Percentiles rank a stretch among this genome's conserved stretches.
These are phyloP conservation scores for Schrenkiella parvula DNA, from an alignment of 345 rosid species.

Conservation along the genomic window DNA sequence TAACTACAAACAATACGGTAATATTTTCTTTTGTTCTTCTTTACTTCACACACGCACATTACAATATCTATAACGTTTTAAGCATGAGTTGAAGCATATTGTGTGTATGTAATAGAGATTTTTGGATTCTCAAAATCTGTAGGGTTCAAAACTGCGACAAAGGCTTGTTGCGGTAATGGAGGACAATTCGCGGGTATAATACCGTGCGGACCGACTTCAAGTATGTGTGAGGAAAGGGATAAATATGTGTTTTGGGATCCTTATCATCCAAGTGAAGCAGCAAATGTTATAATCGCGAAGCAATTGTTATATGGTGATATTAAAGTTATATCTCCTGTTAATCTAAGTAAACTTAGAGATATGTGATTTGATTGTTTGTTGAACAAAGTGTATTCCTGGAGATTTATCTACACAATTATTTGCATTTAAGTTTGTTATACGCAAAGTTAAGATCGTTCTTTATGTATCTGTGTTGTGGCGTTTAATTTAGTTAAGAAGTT, in stretches of 20 bases:
- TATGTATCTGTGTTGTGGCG: background rate
- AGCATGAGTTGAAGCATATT: conserved; percentile 35
- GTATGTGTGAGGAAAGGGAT: conserved; percentile 33
- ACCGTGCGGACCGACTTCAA: conserved; percentile 39
- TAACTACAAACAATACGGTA: conserved; percentile 53
- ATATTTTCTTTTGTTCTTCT: background rate
- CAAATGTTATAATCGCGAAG: conserved; percentile 35
- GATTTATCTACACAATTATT: background rate
- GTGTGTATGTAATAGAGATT: conserved; percentile 15
- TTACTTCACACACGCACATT: background rate
- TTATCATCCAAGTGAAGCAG: conserved; percentile 39
- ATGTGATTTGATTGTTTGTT: conserved; percentile 21
- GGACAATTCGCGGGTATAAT: conserved; percentile 61
- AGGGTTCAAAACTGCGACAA: conserved; percentile 35
- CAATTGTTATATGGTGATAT: conserved; percentile 35
- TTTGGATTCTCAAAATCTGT: background rate
- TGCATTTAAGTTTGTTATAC: conserved; percentile 1
- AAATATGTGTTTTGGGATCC: conserved; percentile 49
- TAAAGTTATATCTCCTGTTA: conserved; percentile 39
- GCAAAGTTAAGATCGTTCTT: background rate
- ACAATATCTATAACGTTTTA: background rate
- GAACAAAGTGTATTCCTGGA: conserved; percentile 3
- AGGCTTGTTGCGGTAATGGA: conserved; percentile 46
- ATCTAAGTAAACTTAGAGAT: conserved; percentile 37
- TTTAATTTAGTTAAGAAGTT: background rate